A percentile compares a stretch with the other conserved stretches of the same genome.
Evolutionary conservation across 345 rosid species (phyloP).

Genomic region (Rhizophora apiculata): DNA sequence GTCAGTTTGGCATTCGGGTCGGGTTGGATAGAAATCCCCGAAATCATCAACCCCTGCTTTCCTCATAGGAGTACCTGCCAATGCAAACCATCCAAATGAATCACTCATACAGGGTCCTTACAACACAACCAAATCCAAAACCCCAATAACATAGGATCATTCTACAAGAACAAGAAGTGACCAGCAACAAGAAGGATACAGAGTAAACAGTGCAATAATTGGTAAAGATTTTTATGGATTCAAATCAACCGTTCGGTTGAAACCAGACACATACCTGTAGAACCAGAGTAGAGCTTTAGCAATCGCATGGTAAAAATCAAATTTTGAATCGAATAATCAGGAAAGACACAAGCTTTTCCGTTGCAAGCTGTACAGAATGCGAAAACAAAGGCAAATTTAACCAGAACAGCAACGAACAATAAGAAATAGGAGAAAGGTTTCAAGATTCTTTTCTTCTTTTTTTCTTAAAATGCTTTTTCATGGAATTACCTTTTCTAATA

Average conservation of each 20-base stretch:
- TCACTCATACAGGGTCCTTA: constrained; percentile 2
- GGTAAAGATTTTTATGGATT: not conserved
- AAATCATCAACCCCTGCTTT: constrained; percentile 58
- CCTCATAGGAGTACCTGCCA: constrained; percentile 26
- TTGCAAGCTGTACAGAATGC: too few relatives aligned
- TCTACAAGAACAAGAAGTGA: too few relatives aligned
- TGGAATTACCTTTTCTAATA: too few relatives aligned
- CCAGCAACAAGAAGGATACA: too few relatives aligned
- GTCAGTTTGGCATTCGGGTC: constrained; percentile 62
- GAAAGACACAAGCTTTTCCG: not conserved
- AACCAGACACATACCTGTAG: not conserved
- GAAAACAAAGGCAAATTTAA: too few relatives aligned
- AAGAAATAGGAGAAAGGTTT: too few relatives aligned
- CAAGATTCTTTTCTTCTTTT: too few relatives aligned
- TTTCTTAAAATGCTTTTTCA: too few relatives aligned
- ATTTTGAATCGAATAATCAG: not conserved
- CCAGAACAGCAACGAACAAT: not conserved
- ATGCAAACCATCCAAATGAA: constrained; percentile 37
- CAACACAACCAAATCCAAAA: not conserved
- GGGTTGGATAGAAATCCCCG: constrained; percentile 67
- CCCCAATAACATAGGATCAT: not conserved
- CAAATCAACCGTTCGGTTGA: not conserved
- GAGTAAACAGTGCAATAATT: too few relatives aligned
- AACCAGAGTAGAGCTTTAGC: not conserved
- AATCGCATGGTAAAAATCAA: not conserved